Conservation (phyloP, 2,329 filamentous ascomycete species). For the Sporothrix euskadiensis region DNA sequence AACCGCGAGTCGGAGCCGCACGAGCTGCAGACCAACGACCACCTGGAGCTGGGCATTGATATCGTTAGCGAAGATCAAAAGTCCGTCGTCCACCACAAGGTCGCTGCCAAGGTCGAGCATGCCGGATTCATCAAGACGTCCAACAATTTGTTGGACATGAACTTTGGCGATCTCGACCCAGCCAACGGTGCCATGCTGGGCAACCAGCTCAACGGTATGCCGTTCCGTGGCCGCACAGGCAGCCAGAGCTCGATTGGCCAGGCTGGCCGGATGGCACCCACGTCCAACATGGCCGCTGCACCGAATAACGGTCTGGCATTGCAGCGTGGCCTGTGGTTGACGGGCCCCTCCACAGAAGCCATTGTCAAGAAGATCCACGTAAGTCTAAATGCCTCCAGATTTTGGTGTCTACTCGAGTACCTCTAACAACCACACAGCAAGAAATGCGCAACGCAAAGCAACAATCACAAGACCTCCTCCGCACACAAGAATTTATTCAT, state of each 20-base stretch:
- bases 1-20: constrained; percentile 96
- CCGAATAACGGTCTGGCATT: constrained; percentile 64
- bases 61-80: constrained; percentile 99
- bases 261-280: constrained; percentile 62
- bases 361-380: constrained; percentile 86
- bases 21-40: constrained; percentile 86
- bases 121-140: constrained; percentile 77
- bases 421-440: constrained; percentile 52
- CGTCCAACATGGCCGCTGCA: constrained; percentile 50
- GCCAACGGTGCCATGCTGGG: constrained; percentile 73
- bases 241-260: constrained; percentile 65
- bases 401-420: not conserved
- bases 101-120: constrained; percentile 94
- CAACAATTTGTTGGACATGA: constrained; percentile 81
- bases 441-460: constrained; percentile 89
- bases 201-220: constrained; percentile 61
- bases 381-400: constrained; percentile 42
- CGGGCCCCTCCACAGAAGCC: constrained; percentile 88
- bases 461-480: constrained; percentile 80
- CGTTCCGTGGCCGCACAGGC: constrained; percentile 68
- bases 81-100: constrained; percentile 97
- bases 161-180: constrained; percentile 87
- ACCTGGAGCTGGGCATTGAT: constrained; percentile 92
- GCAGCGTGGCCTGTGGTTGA: constrained; percentile 81
- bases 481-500: constrained; percentile 79